Base-by-base conservation (phyloP, 2,329 filamentous ascomycete species). In the Aureobasidium subglaciale region DNA sequence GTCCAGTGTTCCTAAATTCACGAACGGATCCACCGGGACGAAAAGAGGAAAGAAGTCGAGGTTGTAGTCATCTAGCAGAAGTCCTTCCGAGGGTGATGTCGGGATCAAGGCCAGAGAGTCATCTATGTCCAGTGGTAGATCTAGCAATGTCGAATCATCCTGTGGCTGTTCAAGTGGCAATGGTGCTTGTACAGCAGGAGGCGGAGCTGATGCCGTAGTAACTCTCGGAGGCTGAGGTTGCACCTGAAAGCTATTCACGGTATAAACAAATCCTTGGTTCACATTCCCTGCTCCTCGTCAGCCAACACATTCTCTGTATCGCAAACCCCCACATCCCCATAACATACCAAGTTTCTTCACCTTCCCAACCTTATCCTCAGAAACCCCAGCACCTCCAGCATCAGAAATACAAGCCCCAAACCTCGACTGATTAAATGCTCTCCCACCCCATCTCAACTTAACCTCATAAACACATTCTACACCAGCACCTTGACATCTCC, bases 361-460 rank as follows among this genome's bases (percentile, higher is more conserved):
- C 22, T 54, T 57, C 41, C 54, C 35, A 4, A 57, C 40, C 20
- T 40, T 54, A 16, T 46, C 34, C 11, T 34, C 30, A 3, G 35
- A 30, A 30, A 15, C 42, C 10, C 9, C 20, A 9, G 52, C 10
- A n/a, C n/a, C 42, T 8, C 9, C 20, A 35, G 24, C 16, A 29
- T 53, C 55, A 24, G 55, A 49, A 5, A 57, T 53, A 24, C 55
- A 57, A 15, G 38, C 40, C 13, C 56, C 56, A 32, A 57, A 57
- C 7, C 56, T 35, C 5, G 56, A 57, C 25, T 54, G 48, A 27
- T 42, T 35, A 22, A 57, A 57, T 9, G 56, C 34, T 54, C 56
- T 53, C 22, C 56, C 56, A 32, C 56, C 56, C 56, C 56, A 57
- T 18, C 56, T 8, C 2, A 57, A 34, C 30, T 57, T 57, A 30